Conservation (phyloP, 495 filamentous ascomycete genomes). For the Sporormia fimetaria region DNA sequence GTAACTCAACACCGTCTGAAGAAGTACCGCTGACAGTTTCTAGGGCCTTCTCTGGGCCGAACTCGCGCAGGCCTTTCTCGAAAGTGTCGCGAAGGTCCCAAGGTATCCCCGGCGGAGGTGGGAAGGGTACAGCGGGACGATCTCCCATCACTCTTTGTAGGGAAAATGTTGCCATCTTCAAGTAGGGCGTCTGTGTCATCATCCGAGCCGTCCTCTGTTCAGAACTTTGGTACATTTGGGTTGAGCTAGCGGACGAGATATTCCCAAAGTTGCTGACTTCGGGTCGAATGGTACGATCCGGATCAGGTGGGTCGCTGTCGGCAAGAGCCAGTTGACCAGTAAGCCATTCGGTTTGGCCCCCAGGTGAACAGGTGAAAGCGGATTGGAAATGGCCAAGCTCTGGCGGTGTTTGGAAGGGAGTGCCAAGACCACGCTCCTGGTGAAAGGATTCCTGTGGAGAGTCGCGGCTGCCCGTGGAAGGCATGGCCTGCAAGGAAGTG, state of each 20-base stretch:
- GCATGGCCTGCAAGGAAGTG: no score
- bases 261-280: not conserved
- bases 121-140: not conserved
- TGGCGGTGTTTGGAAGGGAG: no score
- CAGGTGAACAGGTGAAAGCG: not conserved
- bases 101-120: not conserved
- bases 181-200: not conserved
- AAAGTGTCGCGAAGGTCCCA: not conserved
- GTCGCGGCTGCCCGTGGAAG: no score
- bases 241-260: not conserved
- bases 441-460: no score
- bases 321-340: not conserved
- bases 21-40: not conserved
- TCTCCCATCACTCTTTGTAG: not conserved
- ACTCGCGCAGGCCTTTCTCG: constrained; percentile 1
- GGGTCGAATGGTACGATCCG: no score
- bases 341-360: not conserved
- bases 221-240: not conserved
- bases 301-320: no score
- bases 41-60: not conserved
- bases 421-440: no score
- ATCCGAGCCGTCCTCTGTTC: no score
- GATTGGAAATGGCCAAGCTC: no score
- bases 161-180: not conserved
- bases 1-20: no score